A percentile compares a stretch with the other conserved stretches of the same genome.
phyloP scores from a whole-genome alignment of 1,139 yeast genomes.

The Protomyces gravidus region DNA sequence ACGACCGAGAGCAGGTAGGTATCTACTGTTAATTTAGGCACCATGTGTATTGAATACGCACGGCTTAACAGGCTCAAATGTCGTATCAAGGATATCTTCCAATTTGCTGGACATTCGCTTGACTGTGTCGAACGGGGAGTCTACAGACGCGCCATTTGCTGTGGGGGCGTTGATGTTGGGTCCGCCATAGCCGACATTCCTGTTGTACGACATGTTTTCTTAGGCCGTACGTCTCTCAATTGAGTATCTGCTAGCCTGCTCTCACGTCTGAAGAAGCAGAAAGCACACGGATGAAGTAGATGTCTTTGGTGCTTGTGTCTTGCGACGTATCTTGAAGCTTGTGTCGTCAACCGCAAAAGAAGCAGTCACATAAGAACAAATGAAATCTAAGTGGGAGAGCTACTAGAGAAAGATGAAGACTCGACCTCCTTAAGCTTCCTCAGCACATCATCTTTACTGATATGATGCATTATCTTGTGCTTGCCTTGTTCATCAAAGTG shows the following conservation, averaged over 20 bases:
- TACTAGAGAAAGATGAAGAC: too few species aligned
- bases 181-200: conserved; percentile 16
- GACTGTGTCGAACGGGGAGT: conserved; percentile 27
- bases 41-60: not conserved
- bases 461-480: not conserved
- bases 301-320: not conserved
- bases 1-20: conserved; percentile 74
- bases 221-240: too few species aligned
- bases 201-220: not conserved
- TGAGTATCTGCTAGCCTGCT: too few species aligned
- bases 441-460: not conserved
- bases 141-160: conserved; percentile 19
- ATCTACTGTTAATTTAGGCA: conserved; percentile 7
- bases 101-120: conserved; percentile 23
- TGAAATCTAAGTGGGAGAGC: too few species aligned
- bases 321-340: not conserved
- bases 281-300: too few species aligned
- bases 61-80: conserved; percentile 26
- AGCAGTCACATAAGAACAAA: not conserved
- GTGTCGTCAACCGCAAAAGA: not conserved
- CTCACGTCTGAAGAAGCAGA: too few species aligned
- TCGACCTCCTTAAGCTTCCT: not conserved
- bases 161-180: conserved; percentile 24
- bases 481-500: not conserved
- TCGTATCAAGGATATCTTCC: conserved; percentile 19